phyloP scores from a whole-genome alignment of 495 filamentous ascomycete species.

The Podospora conica region DNA sequence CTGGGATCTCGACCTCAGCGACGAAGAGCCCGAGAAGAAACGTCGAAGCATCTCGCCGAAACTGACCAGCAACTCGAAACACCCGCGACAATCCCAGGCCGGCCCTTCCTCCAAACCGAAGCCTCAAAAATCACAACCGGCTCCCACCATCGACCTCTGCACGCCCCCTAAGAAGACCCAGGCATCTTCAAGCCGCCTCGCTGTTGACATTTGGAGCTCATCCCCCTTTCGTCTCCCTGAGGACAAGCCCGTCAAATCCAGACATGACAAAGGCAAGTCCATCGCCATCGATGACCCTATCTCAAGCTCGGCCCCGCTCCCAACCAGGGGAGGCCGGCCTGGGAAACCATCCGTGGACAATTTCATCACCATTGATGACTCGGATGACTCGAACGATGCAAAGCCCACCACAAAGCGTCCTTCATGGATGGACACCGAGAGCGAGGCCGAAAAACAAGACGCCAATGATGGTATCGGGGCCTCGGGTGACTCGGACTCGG shows the following conservation, averaged over 20 bases:
- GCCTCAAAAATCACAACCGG: not conserved
- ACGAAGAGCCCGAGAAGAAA: not conserved
- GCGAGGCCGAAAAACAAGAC: constrained; percentile 21
- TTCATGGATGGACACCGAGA: not conserved
- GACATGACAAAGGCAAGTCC: not conserved
- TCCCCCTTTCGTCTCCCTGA: not conserved
- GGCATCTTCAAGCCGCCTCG: not conserved
- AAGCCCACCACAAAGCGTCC: not conserved
- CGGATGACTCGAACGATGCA: constrained; percentile 19
- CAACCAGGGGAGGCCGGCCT: constrained; percentile 6
- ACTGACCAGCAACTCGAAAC: not conserved
- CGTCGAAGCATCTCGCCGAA: not conserved
- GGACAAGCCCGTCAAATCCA: not conserved
- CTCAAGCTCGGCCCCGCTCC: constrained; percentile 41
- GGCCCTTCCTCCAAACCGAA: not conserved
- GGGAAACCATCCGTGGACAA: not conserved
- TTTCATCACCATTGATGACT: constrained; percentile 27
- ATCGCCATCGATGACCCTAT: constrained; percentile 32
- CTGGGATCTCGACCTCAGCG: not conserved
- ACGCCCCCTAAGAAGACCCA: not conserved
- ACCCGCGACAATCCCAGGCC: not conserved
- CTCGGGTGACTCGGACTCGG: not conserved
- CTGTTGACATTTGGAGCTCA: not conserved
- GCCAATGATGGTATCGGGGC: not conserved
- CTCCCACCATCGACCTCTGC: not conserved